Percentiles rank a stretch among this genome's conserved stretches.
Conservation (phyloP, 352 stramenopile genomes). For the Phytophthora pseudosyringae region DNA sequence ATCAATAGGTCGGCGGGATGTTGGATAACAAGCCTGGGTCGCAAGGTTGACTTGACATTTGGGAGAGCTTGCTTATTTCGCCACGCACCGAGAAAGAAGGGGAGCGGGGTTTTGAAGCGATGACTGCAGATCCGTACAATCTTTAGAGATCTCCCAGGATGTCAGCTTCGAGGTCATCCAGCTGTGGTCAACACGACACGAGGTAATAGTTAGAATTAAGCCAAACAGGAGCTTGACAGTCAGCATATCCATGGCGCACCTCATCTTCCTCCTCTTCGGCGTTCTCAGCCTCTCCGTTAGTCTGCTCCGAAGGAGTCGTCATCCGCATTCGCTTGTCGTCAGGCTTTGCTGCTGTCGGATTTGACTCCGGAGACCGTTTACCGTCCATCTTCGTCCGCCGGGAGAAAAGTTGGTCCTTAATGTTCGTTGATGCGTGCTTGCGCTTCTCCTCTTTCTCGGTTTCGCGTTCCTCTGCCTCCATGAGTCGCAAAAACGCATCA, state of each 20-base stretch:
- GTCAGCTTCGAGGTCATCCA: slow-evolving; percentile 81
- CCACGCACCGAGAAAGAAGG: slow-evolving; percentile 5
- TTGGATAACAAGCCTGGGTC: slow-evolving; percentile 3
- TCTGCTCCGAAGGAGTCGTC: slow-evolving; percentile 12
- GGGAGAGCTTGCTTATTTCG: slow-evolving; percentile 7
- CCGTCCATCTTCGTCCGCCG: slow-evolving; percentile 46
- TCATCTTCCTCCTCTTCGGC: slow-evolving; percentile 48
- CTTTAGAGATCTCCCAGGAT: slow-evolving; percentile 69
- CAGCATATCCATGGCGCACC: slow-evolving; percentile 18
- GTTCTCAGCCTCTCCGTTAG: slow-evolving; percentile 25
- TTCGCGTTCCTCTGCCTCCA: slow-evolving; percentile 80
- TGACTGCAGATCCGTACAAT: not conserved
- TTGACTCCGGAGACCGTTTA: slow-evolving; percentile 29
- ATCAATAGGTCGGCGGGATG: not conserved
- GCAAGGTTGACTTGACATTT: slow-evolving; percentile 4
- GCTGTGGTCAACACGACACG: slow-evolving; percentile 30
- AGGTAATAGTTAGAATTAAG: slow-evolving; percentile 1
- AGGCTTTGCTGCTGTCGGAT: slow-evolving; percentile 11
- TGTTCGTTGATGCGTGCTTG: slow-evolving; percentile 50
- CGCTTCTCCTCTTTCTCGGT: slow-evolving; percentile 64
- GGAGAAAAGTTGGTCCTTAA: slow-evolving; percentile 68
- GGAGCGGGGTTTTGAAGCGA: not conserved
- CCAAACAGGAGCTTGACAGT: not conserved
- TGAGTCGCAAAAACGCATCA: slow-evolving; percentile 77
- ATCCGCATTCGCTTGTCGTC: slow-evolving; percentile 34